Evolutionary conservation across 2,329 filamentous ascomycete species (phyloP), one percentile per base, ranked within the genome.

Genomic region (Diaporthe sp.): DNA sequence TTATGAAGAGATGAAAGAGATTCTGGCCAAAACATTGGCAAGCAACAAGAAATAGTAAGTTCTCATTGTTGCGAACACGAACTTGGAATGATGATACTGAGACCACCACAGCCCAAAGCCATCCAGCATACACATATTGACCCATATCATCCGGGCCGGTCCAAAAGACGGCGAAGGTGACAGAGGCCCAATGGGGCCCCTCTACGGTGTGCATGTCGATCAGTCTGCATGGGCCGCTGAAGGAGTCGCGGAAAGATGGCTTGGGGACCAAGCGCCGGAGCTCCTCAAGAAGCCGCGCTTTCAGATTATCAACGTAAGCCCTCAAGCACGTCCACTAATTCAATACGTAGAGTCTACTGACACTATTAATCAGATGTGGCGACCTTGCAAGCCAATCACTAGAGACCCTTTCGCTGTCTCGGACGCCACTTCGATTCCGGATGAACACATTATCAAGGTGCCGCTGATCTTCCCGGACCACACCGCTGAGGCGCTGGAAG

Each of bases 341-440:
- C 60, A 30, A 17, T 4, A 9, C 19, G 38, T 4, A 9, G 15
- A 17, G 3, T 67, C 19, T 33, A 17, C 64, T 67, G 30, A 67
- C 33, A 52, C 17, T 4, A 19, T 52, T 38, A 13, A 22, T 4
- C 22, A 67, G 64, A 67, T 67, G 45, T 73, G 71, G 60, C 58
- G 71, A 12, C 66, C 72, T 28, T 40, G 33, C 35, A 73, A 57
- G 38, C 60, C 71, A 2, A 67, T 73, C 70, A 77, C 82, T 9
- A 85, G 85, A 76, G 86, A 87, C 45, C 86, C 86, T 0, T 78
- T 87, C 0, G 82, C 82, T 3, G 82, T 87, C 2, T 84, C 85
- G 0, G 84, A 85, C 71, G 84, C 84, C 0, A 79, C 83, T 55
- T 81, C 82, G 0, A 85, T 87, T 0, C 80, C 81, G 0, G 85